These are phyloP conservation scores for Verruconis gallopava DNA, from an alignment of 2,329 filamentous ascomycete genomes.

Conservation along the genomic window DNA sequence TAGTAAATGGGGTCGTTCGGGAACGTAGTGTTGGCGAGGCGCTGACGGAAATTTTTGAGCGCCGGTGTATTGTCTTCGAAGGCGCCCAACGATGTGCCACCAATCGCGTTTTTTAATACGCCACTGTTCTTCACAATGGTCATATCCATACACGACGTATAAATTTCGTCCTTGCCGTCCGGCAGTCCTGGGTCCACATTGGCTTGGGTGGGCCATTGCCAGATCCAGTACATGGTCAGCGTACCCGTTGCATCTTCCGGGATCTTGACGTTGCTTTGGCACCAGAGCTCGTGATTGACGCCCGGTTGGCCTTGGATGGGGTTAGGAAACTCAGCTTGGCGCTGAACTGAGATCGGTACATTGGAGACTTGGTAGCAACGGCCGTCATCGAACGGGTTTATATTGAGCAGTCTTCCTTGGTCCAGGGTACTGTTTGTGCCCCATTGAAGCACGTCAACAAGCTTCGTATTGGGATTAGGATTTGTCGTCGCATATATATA, in stretches of 20 bases:
- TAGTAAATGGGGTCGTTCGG: constrained; percentile 6
- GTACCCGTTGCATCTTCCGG: constrained; percentile 51
- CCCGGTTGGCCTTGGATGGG: constrained; percentile 36
- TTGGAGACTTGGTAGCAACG: constrained; percentile 71
- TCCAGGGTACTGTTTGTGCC: constrained; percentile 62
- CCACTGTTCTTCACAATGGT: constrained; percentile 21
- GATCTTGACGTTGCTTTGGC: constrained; percentile 69
- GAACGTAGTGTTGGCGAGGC: constrained; percentile 7
- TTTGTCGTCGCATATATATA: constrained; percentile 37
- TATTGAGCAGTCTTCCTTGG: constrained; percentile 62
- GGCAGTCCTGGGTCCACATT: constrained; percentile 26
- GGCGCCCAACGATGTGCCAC: constrained; percentile 10
- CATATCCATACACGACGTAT: constrained; percentile 46
- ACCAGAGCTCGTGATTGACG: constrained; percentile 47
- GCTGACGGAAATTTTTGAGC: constrained; percentile 6
- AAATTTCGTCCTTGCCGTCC: constrained; percentile 42
- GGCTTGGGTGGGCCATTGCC: constrained; percentile 57
- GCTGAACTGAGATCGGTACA: constrained; percentile 43
- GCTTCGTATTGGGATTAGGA: constrained; percentile 40
- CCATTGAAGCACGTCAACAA: constrained; percentile 64
- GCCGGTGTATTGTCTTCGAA: constrained; percentile 3
- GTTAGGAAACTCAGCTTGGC: constrained; percentile 45
- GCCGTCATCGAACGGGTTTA: constrained; percentile 76
- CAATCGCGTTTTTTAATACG: constrained; percentile 6
- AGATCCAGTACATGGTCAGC: constrained; percentile 89